These are phyloP conservation scores for Russula vinacea DNA, from an alignment of 768 basidiomycete genomes.

Conservation along the genomic window DNA sequence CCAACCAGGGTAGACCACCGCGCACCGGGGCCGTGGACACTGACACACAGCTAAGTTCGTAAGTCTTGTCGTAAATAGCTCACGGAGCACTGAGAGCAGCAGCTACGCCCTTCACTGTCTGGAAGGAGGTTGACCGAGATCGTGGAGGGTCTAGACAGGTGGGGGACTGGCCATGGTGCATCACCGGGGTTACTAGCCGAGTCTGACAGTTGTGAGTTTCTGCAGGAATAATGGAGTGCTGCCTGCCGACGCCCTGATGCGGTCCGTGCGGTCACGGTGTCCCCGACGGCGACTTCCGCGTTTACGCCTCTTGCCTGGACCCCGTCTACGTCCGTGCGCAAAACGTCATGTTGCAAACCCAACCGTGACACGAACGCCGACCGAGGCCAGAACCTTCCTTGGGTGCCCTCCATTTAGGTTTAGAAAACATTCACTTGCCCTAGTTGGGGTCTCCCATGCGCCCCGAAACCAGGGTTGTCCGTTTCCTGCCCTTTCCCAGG, in stretches of 20 bases:
- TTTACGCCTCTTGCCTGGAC: constrained; percentile 14
- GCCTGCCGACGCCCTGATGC: not conserved
- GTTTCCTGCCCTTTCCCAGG: not conserved
- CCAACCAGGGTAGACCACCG: constrained; percentile 7
- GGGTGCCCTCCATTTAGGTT: not conserved
- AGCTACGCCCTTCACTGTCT: not conserved
- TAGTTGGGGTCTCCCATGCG: not conserved
- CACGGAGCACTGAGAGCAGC: not conserved
- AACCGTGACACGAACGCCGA: not conserved
- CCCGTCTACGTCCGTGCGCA: constrained; percentile 1
- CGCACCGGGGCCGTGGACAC: constrained; percentile 13
- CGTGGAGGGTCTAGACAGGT: constrained; percentile 5
- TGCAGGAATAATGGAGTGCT: constrained; percentile 6
- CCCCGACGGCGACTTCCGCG: constrained; percentile 21
- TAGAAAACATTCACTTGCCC: not conserved
- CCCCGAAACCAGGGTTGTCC: constrained; percentile 1
- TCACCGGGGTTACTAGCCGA: not conserved
- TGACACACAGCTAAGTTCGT: not conserved
- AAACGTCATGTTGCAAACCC: constrained; percentile 9
- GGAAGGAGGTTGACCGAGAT: not conserved
- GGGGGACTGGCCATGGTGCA: not conserved
- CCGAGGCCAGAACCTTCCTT: not conserved
- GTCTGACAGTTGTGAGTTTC: not conserved
- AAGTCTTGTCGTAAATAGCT: not conserved
- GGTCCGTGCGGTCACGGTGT: constrained; percentile 2